These are phyloP conservation scores for Isatis lusitanica DNA, from an alignment of 441 rosid genomes.

Conservation along the genomic window DNA sequence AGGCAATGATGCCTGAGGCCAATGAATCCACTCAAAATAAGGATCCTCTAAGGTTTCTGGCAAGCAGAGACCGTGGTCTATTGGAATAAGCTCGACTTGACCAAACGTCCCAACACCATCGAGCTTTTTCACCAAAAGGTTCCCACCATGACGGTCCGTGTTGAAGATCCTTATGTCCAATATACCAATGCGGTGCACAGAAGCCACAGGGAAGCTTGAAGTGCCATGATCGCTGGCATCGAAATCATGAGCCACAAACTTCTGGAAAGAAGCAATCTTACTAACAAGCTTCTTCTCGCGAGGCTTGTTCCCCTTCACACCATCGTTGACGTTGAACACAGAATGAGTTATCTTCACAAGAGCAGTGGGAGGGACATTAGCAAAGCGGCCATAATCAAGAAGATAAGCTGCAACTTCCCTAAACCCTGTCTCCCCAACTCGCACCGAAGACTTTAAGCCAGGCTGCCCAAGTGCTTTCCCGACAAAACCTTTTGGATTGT, in stretches of 20 bases:
- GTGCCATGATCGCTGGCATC: constrained; percentile 68
- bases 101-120: constrained; percentile 50
- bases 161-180: constrained; percentile 59
- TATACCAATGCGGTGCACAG: constrained; percentile 64
- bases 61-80: constrained; percentile 64
- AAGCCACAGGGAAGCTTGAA: constrained; percentile 58
- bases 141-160: constrained; percentile 69
- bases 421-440: constrained; percentile 62
- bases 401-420: constrained; percentile 69
- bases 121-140: constrained; percentile 57
- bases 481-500: constrained; percentile 61
- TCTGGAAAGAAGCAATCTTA: constrained; percentile 65
- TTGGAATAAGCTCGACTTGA: constrained; percentile 58
- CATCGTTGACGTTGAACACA: constrained; percentile 54
- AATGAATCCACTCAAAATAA: constrained; percentile 68
- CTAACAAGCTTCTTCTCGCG: constrained; percentile 46
- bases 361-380: constrained; percentile 58
- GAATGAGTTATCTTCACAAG: constrained; percentile 56
- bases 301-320: constrained; percentile 44
- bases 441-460: constrained; percentile 52
- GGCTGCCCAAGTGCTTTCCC: constrained; percentile 62
- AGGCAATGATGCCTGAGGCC: constrained; percentile 66
- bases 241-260: constrained; percentile 60
- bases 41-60: constrained; percentile 66
- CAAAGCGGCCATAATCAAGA: constrained; percentile 50